A percentile compares a stretch with the other conserved stretches of the same genome.
phyloP scores from a whole-genome alignment of 2,329 filamentous ascomycete genomes.

The Trichothecium sympodiale region DNA sequence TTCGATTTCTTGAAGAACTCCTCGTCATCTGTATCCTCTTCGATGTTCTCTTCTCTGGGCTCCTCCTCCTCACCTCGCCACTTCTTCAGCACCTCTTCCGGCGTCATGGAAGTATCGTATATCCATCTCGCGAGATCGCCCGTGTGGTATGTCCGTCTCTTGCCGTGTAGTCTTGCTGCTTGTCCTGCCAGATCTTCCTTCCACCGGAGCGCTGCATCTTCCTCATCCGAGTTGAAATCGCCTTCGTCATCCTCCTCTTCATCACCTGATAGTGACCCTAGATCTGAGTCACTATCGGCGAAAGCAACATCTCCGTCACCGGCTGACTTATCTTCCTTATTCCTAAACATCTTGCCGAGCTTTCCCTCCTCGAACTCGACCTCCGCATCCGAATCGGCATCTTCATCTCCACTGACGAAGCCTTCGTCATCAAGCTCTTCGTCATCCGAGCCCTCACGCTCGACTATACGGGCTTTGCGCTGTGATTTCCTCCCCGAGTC shows the following conservation, averaged over 20 bases:
- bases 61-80: slow-evolving; percentile 63
- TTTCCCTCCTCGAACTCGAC: slow-evolving; percentile 48
- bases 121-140: slow-evolving; percentile 77
- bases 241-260: slow-evolving; percentile 32
- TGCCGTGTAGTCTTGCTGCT: slow-evolving; percentile 60
- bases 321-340: slow-evolving; percentile 31
- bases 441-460: slow-evolving; percentile 47
- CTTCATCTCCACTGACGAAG: slow-evolving; percentile 42
- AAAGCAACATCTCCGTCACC: slow-evolving; percentile 68
- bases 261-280: slow-evolving; percentile 68
- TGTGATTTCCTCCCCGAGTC: slow-evolving; percentile 51
- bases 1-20: slow-evolving; percentile 56
- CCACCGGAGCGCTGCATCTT: slow-evolving; percentile 68
- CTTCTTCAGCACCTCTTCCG: slow-evolving; percentile 61
- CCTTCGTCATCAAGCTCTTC: slow-evolving; percentile 43
- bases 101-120: slow-evolving; percentile 72
- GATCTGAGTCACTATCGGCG: slow-evolving; percentile 92
- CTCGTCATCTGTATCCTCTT: slow-evolving; percentile 49
- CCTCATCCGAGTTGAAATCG: slow-evolving; percentile 51
- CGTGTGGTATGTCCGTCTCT: slow-evolving; percentile 62
- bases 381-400: slow-evolving; percentile 39
- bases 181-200: slow-evolving; percentile 76
- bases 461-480: slow-evolving; percentile 45
- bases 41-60: slow-evolving; percentile 34
- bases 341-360: slow-evolving; percentile 50